Evolutionary conservation across 176 grass and related monocot genomes (phyloP).

Genomic region (Dendrocalamus sinicus): DNA sequence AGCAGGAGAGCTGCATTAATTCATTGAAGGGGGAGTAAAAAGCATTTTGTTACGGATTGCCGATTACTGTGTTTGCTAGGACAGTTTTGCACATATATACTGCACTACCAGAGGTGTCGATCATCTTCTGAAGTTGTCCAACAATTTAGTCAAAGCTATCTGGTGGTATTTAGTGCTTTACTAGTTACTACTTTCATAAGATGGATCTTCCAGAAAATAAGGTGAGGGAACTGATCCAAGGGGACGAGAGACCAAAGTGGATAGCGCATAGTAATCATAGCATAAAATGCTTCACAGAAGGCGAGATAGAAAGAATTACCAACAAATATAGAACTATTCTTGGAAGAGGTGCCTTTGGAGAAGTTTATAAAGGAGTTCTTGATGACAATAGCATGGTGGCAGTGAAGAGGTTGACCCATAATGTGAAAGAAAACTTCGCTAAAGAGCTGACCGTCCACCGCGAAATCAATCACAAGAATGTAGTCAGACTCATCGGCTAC

Average conservation of each 20-base stretch:
- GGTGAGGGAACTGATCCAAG: neutral
- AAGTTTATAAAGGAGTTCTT: conserved; percentile 14
- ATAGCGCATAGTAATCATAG: neutral
- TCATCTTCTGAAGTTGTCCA: too few species aligned
- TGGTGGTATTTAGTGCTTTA: too few species aligned
- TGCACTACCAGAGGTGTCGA: too few species aligned
- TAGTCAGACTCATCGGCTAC: conserved; percentile 13
- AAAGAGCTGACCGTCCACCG: conserved; percentile 27
- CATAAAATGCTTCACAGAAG: neutral
- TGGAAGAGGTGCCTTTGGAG: conserved; percentile 5
- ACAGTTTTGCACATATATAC: too few species aligned
- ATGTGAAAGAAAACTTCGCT: conserved; percentile 12
- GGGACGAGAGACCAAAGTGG: neutral
- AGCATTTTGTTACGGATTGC: neutral
- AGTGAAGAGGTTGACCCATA: neutral
- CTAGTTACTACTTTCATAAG: neutral
- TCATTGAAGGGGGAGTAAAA: neutral
- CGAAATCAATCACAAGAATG: conserved; percentile 38
- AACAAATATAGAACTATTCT: neutral
- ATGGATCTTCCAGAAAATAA: neutral
- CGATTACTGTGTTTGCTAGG: neutral
- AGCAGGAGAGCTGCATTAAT: neutral
- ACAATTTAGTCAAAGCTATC: too few species aligned
- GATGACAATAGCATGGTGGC: conserved; percentile 29
- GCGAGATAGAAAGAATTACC: neutral